A percentile compares a stretch with the other conserved stretches of the same genome.
These are phyloP conservation scores for Schizosaccharomyces cryophilus DNA, from an alignment of 805 yeast species.

Conservation along the genomic window DNA sequence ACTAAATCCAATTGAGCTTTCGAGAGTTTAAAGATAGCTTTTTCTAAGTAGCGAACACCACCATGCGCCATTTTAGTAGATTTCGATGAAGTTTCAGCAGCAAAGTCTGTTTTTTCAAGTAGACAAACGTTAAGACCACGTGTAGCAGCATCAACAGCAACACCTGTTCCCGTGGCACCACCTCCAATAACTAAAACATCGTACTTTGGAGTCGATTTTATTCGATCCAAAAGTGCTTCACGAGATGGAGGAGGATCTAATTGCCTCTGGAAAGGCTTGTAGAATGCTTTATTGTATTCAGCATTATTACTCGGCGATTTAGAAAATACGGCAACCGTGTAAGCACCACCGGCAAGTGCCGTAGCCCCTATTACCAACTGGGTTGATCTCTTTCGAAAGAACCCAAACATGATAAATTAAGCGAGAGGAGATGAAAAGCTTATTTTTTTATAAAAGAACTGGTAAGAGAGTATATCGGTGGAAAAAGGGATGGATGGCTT, in stretches of 20 bases:
- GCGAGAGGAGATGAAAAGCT: no score
- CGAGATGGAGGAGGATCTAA: background rate
- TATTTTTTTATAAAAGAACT: no score
- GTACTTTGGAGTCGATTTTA: constrained; percentile 13
- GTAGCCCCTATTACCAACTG: no score
- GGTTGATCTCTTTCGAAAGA: no score
- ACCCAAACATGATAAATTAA: no score
- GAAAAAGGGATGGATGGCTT: no score
- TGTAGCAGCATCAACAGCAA: constrained; percentile 73
- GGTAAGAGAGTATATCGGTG: no score
- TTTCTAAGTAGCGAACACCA: constrained; percentile 84
- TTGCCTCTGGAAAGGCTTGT: no score
- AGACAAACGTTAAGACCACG: constrained; percentile 77
- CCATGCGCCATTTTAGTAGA: constrained; percentile 95
- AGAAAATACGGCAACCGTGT: no score
- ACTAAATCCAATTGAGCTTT: constrained; percentile 74
- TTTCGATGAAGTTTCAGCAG: constrained; percentile 78
- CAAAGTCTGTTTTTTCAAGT: constrained; percentile 71
- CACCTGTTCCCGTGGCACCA: constrained; percentile 89
- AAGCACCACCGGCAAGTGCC: no score
- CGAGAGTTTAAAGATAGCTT: constrained; percentile 78
- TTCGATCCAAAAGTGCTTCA: background rate
- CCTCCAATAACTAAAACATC: constrained; percentile 85
- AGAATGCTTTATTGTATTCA: no score
- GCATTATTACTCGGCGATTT: no score